A percentile compares a stretch with the other conserved stretches of the same genome.
Evolutionary conservation across 23 red algal species (phyloP).

Genomic region (Gracilariopsis chorda): DNA sequence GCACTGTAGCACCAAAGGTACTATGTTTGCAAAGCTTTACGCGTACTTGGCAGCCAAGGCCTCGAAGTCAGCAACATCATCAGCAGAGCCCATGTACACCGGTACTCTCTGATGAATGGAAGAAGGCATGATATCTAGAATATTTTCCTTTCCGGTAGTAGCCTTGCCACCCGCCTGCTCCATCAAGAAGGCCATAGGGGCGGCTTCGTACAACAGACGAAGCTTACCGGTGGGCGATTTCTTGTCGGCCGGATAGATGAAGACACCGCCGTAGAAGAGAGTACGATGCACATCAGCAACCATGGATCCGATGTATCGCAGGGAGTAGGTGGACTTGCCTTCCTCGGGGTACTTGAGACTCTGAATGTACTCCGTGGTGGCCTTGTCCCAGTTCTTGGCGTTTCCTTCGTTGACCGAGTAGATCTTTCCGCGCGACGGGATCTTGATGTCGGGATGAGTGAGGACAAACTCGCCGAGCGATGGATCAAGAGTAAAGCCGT

Average conservation of each 20-base stretch:
- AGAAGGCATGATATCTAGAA: conserved; percentile 88
- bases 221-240: conserved; percentile 91
- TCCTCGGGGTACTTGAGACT: conserved; percentile 84
- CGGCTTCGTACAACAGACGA: conserved; percentile 93
- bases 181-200: conserved; percentile 98
- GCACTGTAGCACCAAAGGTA: no score
- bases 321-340: conserved; percentile 77
- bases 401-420: conserved; percentile 99
- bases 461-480: conserved; percentile 97
- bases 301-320: conserved; percentile 99
- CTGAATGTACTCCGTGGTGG: conserved; percentile 86
- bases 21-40: background rate
- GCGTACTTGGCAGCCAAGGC: conserved; percentile 61
- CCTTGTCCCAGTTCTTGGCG: conserved; percentile 84
- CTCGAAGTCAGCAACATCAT: conserved; percentile 80
- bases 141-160: conserved; percentile 86
- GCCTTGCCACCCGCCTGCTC: conserved; percentile 92
- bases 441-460: conserved; percentile 96
- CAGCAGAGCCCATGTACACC: conserved; percentile 81
- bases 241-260: conserved; percentile 94
- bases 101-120: conserved; percentile 93
- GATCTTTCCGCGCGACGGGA: conserved; percentile 86
- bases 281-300: conserved; percentile 96
- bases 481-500: conserved; percentile 97
- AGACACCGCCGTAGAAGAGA: conserved; percentile 92